These are phyloP conservation scores for Artemisia argyi DNA, from an alignment of 129 eudicot genomes.

Conservation along the genomic window DNA sequence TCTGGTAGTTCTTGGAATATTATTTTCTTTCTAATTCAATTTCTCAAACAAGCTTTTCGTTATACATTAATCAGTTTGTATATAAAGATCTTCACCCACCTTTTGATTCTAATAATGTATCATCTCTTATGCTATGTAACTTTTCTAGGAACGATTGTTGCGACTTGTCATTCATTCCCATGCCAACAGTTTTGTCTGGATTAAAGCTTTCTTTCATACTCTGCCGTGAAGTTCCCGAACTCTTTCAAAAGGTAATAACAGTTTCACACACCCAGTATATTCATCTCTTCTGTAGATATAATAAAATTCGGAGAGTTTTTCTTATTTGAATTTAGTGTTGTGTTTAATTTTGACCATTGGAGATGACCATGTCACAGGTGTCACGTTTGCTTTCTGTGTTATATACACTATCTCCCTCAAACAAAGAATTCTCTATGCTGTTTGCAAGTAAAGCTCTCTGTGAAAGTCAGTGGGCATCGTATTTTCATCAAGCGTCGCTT, in stretches of 20 bases:
- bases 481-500: conserved; percentile 88
- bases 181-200: conserved; percentile 46
- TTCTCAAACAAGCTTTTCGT: conserved; percentile 6
- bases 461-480: conserved; percentile 80
- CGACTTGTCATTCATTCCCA: conserved; percentile 44
- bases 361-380: conserved; percentile 51
- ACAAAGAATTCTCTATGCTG: conserved; percentile 33
- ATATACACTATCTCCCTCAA: conserved; percentile 52
- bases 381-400: conserved; percentile 74
- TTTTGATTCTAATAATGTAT: conserved; percentile 19
- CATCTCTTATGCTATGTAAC: conserved; percentile 23
- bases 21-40: not conserved
- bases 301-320: not conserved
- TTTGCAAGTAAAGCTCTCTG: conserved; percentile 35
- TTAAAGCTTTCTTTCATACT: conserved; percentile 63
- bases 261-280: not conserved
- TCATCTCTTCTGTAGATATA: not conserved
- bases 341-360: conserved; percentile 5
- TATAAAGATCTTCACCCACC: not conserved
- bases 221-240: conserved; percentile 75
- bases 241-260: conserved; percentile 64
- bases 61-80: not conserved
- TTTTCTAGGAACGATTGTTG: conserved; percentile 39
- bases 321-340: conserved; percentile 7
- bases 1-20: conserved; percentile 12